Evolutionary conservation across 1,284 basidiomycete genomes (phyloP).

Genomic region (Heliocybe sulcata): DNA sequence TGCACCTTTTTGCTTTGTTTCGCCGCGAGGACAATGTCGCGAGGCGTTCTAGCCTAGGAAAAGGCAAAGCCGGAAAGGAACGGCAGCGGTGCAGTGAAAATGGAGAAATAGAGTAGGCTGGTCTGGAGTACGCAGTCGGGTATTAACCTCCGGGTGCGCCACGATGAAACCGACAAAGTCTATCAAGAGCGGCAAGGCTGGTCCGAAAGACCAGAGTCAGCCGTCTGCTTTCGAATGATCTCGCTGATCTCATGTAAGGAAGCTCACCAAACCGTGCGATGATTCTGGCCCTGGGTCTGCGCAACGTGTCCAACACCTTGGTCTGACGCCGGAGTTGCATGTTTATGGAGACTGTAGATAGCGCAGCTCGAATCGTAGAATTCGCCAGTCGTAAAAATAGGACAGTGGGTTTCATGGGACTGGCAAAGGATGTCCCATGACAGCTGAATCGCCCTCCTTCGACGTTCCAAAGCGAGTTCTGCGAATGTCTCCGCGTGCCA

Average conservation of each 20-base stretch:
- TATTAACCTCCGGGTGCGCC: too few relatives aligned
- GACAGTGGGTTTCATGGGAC: background rate
- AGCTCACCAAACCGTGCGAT: too few relatives aligned
- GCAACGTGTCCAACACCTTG: background rate
- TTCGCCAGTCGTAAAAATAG: background rate
- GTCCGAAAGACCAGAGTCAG: background rate
- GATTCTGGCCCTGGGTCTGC: background rate
- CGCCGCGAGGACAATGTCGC: too few relatives aligned
- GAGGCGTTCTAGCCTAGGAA: too few relatives aligned
- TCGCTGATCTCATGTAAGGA: background rate
- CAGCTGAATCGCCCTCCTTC: background rate
- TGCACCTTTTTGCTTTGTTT: too few relatives aligned
- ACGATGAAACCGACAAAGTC: background rate
- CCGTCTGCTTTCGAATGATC: background rate
- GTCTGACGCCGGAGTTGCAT: background rate
- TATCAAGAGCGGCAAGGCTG: background rate
- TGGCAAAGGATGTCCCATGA: background rate
- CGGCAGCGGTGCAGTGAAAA: background rate
- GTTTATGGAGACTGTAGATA: background rate
- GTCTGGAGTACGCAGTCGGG: background rate
- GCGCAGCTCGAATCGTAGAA: background rate
- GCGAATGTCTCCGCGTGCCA: too few relatives aligned
- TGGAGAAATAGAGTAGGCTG: background rate
- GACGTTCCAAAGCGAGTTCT: background rate
- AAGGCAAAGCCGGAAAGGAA: background rate